A percentile compares a stretch with the other conserved stretches of the same genome.
Evolutionary conservation across 805 yeast species (phyloP).

Genomic region (Danielozyma ontarioensis): DNA sequence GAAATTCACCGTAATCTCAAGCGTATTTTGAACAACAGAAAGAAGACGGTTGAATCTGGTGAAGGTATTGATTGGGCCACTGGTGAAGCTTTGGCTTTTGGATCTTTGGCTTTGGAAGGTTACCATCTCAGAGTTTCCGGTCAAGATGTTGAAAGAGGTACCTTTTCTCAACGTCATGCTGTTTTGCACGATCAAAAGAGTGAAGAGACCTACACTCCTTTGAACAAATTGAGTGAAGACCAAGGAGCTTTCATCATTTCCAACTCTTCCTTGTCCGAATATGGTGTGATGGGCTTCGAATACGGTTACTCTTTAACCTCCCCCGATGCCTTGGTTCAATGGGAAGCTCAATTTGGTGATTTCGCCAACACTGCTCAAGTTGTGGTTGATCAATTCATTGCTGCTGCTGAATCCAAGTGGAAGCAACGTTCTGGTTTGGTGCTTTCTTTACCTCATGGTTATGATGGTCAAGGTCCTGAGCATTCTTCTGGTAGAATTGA

Average conservation of each 20-base stretch:
- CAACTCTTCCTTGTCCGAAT: slow-evolving; percentile 95
- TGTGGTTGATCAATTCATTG: slow-evolving; percentile 90
- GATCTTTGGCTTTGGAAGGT: slow-evolving; percentile 88
- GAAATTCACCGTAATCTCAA: slow-evolving; percentile 92
- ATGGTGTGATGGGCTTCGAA: slow-evolving; percentile 99
- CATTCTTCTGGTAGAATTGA: slow-evolving; percentile 97
- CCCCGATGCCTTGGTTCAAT: slow-evolving; percentile 93
- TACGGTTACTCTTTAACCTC: slow-evolving; percentile 97
- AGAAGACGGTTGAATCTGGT: slow-evolving; percentile 82
- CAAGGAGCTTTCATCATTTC: slow-evolving; percentile 86
- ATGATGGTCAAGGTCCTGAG: slow-evolving; percentile 99
- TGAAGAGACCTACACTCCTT: slow-evolving; percentile 80
- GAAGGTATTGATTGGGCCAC: slow-evolving; percentile 99
- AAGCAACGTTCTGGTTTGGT: slow-evolving; percentile 97
- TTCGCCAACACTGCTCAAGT: slow-evolving; percentile 99
- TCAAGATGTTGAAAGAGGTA: slow-evolving; percentile 99
- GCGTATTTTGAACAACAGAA: slow-evolving; percentile 85
- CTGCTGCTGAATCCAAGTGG: slow-evolving; percentile 98
- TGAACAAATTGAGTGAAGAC: slow-evolving; percentile 68
- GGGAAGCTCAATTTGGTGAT: slow-evolving; percentile 99
- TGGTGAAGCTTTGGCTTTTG: slow-evolving; percentile 98
- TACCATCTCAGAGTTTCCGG: slow-evolving; percentile 96
- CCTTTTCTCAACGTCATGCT: slow-evolving; percentile 99
- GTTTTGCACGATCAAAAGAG: slow-evolving; percentile 93
- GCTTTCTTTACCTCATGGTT: slow-evolving; percentile 96